Evolutionary conservation across 2,329 filamentous ascomycete genomes (phyloP).

Genomic region (Thelonectria discophora): DNA sequence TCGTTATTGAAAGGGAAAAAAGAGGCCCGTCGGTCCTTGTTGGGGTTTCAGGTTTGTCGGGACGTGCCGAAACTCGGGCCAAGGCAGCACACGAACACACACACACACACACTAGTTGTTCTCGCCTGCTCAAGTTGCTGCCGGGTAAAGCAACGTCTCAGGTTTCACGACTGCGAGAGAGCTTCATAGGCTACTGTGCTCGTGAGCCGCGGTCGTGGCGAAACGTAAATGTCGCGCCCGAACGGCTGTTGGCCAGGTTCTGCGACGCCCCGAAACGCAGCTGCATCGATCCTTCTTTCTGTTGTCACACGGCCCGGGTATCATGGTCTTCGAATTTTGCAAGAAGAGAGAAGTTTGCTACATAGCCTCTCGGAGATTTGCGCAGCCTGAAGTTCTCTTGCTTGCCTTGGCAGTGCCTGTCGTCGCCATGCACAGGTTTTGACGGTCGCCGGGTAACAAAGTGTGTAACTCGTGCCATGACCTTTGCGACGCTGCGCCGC

Average conservation of each 20-base stretch:
- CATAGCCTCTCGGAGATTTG: constrained; percentile 2
- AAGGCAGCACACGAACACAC: not conserved
- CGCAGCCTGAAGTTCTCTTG: not conserved
- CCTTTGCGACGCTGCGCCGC: not conserved
- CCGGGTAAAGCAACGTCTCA: too few species aligned
- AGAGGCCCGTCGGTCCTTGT: too few species aligned
- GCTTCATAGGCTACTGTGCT: too few species aligned
- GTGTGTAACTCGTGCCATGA: not conserved
- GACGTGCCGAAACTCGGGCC: constrained; percentile 28
- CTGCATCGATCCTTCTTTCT: not conserved
- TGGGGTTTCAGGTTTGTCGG: constrained; percentile 39
- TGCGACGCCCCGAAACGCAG: constrained; percentile 1
- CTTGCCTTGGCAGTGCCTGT: not conserved
- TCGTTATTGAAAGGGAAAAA: not conserved
- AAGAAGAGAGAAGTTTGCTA: not conserved
- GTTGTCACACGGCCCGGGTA: constrained; percentile 7
- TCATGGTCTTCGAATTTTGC: not conserved
- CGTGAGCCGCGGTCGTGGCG: not conserved
- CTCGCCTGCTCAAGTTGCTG: too few species aligned
- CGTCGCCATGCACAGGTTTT: not conserved
- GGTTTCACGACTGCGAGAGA: too few species aligned
- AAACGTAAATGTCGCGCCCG: constrained; percentile 1
- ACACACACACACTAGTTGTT: too few species aligned
- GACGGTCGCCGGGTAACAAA: not conserved
- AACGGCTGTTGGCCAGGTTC: not conserved